Conservation (phyloP, 2,329 filamentous ascomycete genomes). For the Penicillium sclerotigenum region DNA sequence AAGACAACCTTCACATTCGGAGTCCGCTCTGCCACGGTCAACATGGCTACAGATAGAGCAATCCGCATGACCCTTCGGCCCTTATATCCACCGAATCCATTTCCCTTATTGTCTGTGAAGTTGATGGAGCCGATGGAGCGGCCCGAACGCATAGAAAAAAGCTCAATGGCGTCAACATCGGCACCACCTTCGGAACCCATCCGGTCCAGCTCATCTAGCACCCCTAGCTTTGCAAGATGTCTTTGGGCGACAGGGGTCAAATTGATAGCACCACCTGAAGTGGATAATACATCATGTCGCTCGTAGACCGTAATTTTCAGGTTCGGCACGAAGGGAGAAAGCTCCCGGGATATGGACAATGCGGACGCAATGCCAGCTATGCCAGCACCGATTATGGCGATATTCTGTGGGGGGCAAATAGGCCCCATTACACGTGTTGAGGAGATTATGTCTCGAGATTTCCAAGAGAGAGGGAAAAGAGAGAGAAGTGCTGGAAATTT, state of each 20-base stretch:
- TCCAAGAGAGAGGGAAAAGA: background rate
- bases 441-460: background rate
- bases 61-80: conserved; percentile 44
- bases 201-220: conserved; percentile 38
- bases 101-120: conserved; percentile 37
- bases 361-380: conserved; percentile 37
- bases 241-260: conserved; percentile 45
- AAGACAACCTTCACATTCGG: conserved; percentile 41
- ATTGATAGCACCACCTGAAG: conserved; percentile 46
- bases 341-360: conserved; percentile 32
- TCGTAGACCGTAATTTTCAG: conserved; percentile 41
- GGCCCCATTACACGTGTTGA: conserved; percentile 3
- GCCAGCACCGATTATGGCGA: conserved; percentile 36
- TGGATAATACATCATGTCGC: conserved; percentile 41
- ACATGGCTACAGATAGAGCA: conserved; percentile 41
- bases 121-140: conserved; percentile 38
- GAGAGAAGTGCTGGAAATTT: background rate
- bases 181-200: conserved; percentile 40
- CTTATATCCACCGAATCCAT: conserved; percentile 42
- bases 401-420: conserved; percentile 22
- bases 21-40: conserved; percentile 37
- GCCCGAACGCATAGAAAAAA: conserved; percentile 43
- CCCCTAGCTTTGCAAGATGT: conserved; percentile 43
- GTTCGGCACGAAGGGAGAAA: conserved; percentile 33
- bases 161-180: conserved; percentile 41